phyloP scores from a whole-genome alignment of 2,329 filamentous ascomycete genomes.

The Madurella mycetomatis region DNA sequence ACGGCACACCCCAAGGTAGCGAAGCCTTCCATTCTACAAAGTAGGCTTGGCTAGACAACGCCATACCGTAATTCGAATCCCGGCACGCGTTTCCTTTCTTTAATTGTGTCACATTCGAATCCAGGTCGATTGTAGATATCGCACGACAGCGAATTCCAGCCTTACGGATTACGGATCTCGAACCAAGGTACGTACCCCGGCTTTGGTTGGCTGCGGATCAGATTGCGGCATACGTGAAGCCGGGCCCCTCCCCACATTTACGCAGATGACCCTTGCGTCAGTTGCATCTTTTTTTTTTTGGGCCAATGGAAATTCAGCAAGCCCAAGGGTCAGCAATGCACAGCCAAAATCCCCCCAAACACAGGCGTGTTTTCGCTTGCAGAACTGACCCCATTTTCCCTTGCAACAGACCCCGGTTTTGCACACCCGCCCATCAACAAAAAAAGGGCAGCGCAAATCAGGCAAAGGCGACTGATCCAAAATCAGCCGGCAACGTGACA shows the following conservation, averaged over 20 bases:
- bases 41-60: too few relatives aligned
- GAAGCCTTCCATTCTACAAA: too few relatives aligned
- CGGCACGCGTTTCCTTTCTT: neutral
- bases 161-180: conserved; percentile 15
- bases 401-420: conserved; percentile 28
- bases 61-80: neutral
- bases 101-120: neutral
- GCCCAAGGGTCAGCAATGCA: conserved; percentile 6
- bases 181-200: conserved; percentile 16
- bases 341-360: conserved; percentile 24
- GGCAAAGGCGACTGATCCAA: conserved; percentile 22
- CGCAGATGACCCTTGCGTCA: conserved; percentile 20
- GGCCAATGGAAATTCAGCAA: conserved; percentile 29
- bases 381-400: conserved; percentile 25
- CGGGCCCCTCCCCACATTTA: conserved; percentile 10
- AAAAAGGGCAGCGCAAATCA: conserved; percentile 16
- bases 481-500: conserved; percentile 35
- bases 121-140: neutral
- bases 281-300: conserved; percentile 22
- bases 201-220: conserved; percentile 16
- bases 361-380: conserved; percentile 22
- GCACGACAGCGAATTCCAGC: neutral
- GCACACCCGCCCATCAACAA: conserved; percentile 22
- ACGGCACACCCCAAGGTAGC: too few relatives aligned
- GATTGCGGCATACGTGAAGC: conserved; percentile 1